Conservation (phyloP, 1,284 basidiomycete species). For the Apiotrichum porosum region DNA sequence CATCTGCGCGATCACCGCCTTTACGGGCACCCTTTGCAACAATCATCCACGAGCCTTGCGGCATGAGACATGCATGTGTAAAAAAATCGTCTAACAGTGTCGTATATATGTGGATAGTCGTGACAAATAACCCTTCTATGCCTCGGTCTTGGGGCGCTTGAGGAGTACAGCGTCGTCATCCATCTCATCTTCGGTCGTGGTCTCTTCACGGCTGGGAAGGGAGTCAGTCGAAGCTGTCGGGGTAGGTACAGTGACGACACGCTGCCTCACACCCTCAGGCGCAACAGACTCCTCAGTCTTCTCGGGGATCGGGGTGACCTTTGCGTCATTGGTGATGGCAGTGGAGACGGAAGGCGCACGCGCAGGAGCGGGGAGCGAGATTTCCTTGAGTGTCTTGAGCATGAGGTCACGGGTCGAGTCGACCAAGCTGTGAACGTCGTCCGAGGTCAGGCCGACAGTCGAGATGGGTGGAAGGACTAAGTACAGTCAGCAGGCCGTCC, state of each 20-base stretch:
- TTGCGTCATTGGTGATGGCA: background rate
- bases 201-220: conserved; percentile 18
- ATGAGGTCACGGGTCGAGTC: conserved; percentile 49
- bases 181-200: conserved; percentile 47
- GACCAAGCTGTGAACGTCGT: conserved; percentile 50
- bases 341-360: too few species aligned
- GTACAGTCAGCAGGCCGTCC: too few species aligned
- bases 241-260: background rate
- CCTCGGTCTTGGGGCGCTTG: conserved; percentile 29
- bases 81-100: too few species aligned
- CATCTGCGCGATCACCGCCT: too few species aligned
- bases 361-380: conserved; percentile 35
- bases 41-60: too few species aligned
- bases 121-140: too few species aligned
- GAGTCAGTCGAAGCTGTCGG: background rate
- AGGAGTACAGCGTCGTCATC: conserved; percentile 47
- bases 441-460: conserved; percentile 49
- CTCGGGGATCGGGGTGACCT: background rate
- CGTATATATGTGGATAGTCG: too few species aligned
- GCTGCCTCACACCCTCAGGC: background rate
- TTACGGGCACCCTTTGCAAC: too few species aligned
- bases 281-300: background rate
- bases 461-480: conserved; percentile 54
- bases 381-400: conserved; percentile 45
- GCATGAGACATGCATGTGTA: too few species aligned